These are phyloP conservation scores for Monosporascus sp. DNA, from an alignment of 2,329 filamentous ascomycete species.

Conservation along the genomic window DNA sequence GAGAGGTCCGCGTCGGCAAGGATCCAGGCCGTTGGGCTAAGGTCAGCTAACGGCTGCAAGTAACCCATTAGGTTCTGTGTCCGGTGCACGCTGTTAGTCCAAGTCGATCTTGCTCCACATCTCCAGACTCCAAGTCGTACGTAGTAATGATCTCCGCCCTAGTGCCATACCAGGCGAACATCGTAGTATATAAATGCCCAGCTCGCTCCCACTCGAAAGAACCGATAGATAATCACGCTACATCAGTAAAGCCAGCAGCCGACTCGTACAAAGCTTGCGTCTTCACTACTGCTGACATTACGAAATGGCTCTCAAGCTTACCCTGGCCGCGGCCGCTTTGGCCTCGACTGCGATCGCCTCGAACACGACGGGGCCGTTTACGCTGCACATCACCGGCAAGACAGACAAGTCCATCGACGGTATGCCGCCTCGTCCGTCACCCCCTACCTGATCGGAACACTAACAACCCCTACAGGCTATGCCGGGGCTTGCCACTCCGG, in stretches of 20 bases:
- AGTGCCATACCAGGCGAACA: too few species aligned
- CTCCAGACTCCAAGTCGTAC: neutral
- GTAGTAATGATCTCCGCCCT: neutral
- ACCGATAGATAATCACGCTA: too few species aligned
- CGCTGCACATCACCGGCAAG: constrained; percentile 17
- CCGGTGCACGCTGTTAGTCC: neutral
- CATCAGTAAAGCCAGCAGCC: too few species aligned
- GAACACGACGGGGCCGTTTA: constrained; percentile 17
- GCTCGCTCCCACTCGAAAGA: too few species aligned
- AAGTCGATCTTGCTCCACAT: neutral
- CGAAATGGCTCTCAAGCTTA: neutral
- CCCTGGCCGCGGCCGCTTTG: constrained; percentile 5
- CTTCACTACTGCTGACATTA: too few species aligned
- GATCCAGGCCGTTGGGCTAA: neutral
- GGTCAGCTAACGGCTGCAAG: neutral
- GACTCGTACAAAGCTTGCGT: too few species aligned
- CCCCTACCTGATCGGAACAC: neutral
- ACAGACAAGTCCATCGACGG: constrained; percentile 16
- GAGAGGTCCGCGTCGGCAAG: neutral
- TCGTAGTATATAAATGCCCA: too few species aligned
- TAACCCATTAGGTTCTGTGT: neutral
- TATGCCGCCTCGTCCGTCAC: constrained; percentile 2
- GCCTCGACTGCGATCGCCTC: constrained; percentile 10
- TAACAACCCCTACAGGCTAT: constrained; percentile 11
- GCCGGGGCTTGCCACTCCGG: constrained; percentile 17